Evolutionary conservation across 2,329 filamentous ascomycete species (phyloP).

Genomic region (Polytolypa hystricis): DNA sequence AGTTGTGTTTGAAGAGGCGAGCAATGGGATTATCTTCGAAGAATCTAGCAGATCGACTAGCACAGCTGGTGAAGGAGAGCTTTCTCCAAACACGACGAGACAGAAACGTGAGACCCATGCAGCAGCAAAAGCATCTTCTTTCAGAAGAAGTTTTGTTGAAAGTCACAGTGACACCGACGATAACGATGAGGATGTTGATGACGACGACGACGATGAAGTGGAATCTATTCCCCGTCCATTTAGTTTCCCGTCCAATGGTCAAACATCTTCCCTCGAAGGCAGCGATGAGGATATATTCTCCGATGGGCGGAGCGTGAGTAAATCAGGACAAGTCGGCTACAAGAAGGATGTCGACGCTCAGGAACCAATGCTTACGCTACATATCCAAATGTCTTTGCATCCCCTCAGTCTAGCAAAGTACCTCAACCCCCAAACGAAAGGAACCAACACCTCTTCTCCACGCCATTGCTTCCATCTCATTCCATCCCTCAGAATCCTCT

Average conservation of each 20-base stretch:
- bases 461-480: constrained; percentile 53
- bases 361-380: constrained; percentile 39
- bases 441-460: constrained; percentile 15
- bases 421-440: constrained; percentile 31
- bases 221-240: constrained; percentile 39
- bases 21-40: constrained; percentile 16
- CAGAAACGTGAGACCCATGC: constrained; percentile 2
- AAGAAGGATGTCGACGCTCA: constrained; percentile 15
- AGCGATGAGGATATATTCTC: constrained; percentile 32
- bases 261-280: constrained; percentile 25
- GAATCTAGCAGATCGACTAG: constrained; percentile 11
- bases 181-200: constrained; percentile 23
- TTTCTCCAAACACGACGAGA: constrained; percentile 12
- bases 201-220: constrained; percentile 36
- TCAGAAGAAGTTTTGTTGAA: constrained; percentile 6
- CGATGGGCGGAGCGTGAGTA: constrained; percentile 28
- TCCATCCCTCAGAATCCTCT: constrained; percentile 47
- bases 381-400: constrained; percentile 59
- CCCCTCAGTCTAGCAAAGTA: constrained; percentile 52
- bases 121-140: constrained; percentile 10
- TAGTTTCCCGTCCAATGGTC: constrained; percentile 19
- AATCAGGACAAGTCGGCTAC: constrained; percentile 21
- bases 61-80: constrained; percentile 11
- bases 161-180: constrained; percentile 5
- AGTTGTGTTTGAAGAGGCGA: constrained; percentile 32